Evolutionary conservation across 169 alveolate species (phyloP), one percentile per base, ranked within the genome.

Genomic region (Plasmodium berghei): DNA sequence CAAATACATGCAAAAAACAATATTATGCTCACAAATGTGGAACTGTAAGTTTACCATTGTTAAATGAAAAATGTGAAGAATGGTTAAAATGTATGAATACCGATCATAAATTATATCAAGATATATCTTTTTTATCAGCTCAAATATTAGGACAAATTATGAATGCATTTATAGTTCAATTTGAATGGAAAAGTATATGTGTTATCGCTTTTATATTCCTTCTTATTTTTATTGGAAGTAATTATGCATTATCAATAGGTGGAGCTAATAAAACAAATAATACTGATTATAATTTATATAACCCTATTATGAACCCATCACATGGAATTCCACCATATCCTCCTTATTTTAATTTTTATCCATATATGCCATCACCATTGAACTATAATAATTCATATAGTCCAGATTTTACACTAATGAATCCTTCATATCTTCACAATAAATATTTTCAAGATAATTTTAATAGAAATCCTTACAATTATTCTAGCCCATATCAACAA

Each of bases 21-120:
- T 83, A 83, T 45, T 45, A 66, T 67, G 90, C 90, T 8, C 90
- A 83, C 56, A 83, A 83, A 83, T 83, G 90, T 83, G 90, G 90
- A 28, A 83, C 75, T 16, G 90, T 83, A 0, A 83, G 56, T 83
- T 69, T 83, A 54, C 90, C 90, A 16, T 40, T 83, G n/a, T 59
- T 83, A 58, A 83, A 66, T 69, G 90, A 83, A 14, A 83, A 83
- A 48, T 83, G 90, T 83, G 90, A 83, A 56, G 90, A 83, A 62
- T 83, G 90, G 90, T 22, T 69, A 54, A 83, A 70, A 48, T 83
- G 90, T 10, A 83, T 83, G 90, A 83, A 83, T 20, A 69, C 90
- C 0, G 90, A 83, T 69, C 63, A 66, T 58, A 83, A 83, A 28
- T 67, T 83, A 67, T 83, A 83, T 83, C 90, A 83, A 67, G 90